Percentiles rank a stretch among this genome's conserved stretches.
Conservation (phyloP, 768 basidiomycete species). For the Mycena pura region DNA sequence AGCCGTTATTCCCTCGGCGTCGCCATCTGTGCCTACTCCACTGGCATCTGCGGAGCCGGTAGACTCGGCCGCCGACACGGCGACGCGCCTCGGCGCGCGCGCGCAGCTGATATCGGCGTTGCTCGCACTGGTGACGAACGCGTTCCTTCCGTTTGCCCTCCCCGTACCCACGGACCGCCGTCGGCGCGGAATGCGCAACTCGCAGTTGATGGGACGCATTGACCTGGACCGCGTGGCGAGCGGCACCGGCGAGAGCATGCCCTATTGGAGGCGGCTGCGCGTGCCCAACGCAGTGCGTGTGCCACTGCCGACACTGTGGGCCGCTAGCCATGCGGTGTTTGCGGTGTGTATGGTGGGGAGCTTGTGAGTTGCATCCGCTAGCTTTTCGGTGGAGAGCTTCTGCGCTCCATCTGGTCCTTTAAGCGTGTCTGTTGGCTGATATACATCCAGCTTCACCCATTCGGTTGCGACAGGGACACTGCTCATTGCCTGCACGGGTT, state of each 20-base stretch:
- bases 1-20: not conserved
- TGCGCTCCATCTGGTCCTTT: slow-evolving; percentile 51
- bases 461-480: slow-evolving; percentile 74
- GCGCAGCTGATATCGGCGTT: slow-evolving; percentile 83
- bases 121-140: slow-evolving; percentile 68
- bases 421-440: not conserved
- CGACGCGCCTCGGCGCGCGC: slow-evolving; percentile 80
- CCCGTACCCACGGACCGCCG: slow-evolving; percentile 32
- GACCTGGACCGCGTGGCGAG: not conserved
- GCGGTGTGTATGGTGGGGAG: slow-evolving; percentile 82
- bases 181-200: slow-evolving; percentile 8
- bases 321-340: slow-evolving; percentile 76
- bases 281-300: slow-evolving; percentile 58
- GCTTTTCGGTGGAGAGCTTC: slow-evolving; percentile 71
- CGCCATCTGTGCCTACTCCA: not conserved
- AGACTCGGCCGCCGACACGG: slow-evolving; percentile 59
- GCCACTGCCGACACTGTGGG: slow-evolving; percentile 78
- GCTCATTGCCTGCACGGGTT: slow-evolving; percentile 80
- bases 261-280: slow-evolving; percentile 31
- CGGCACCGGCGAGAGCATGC: too few relatives aligned
- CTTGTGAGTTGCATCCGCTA: slow-evolving; percentile 65
- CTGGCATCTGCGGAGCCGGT: slow-evolving; percentile 39
- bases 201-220: slow-evolving; percentile 9
- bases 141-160: slow-evolving; percentile 77
- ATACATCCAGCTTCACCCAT: slow-evolving; percentile 65